Evolutionary conservation across 2,329 filamentous ascomycete genomes (phyloP).

Genomic region (Colletotrichum australisinense): DNA sequence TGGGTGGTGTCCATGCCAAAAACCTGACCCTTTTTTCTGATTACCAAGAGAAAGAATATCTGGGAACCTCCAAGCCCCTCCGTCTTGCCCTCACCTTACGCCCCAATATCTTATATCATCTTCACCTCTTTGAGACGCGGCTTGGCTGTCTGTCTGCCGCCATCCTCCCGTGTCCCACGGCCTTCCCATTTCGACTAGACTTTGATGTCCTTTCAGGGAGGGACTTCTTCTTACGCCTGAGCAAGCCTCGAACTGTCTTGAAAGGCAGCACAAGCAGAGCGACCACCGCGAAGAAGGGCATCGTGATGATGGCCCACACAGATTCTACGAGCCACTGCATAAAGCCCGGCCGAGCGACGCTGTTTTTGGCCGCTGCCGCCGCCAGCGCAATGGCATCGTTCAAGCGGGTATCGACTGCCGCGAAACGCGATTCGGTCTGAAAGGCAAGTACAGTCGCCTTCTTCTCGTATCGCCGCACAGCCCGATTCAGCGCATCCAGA

Average conservation of each 20-base stretch:
- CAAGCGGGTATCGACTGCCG: constrained; percentile 76
- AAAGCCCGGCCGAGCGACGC: constrained; percentile 49
- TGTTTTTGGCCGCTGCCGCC: constrained; percentile 74
- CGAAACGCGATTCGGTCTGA: constrained; percentile 81
- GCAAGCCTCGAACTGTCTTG: constrained; percentile 48
- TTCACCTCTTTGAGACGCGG: constrained; percentile 41
- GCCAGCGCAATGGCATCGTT: constrained; percentile 86
- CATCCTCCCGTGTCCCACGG: constrained; percentile 44
- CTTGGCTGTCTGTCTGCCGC: constrained; percentile 49
- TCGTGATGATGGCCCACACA: constrained; percentile 46
- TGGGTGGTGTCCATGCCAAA: background rate
- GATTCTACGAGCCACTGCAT: constrained; percentile 52
- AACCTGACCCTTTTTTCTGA: background rate
- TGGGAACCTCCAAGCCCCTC: background rate
- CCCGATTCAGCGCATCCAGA: constrained; percentile 87
- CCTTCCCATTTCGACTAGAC: constrained; percentile 40
- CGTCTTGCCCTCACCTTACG: no score
- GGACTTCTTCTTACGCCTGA: constrained; percentile 47
- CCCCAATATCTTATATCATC: background rate
- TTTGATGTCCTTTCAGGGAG: constrained; percentile 39
- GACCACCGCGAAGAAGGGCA: constrained; percentile 56
- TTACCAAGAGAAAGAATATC: background rate
- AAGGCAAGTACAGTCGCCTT: constrained; percentile 80
- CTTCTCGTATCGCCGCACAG: constrained; percentile 92
- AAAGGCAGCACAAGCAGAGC: constrained; percentile 57